A percentile compares a stretch with the other conserved stretches of the same genome.
Conservation (phyloP, 2,329 filamentous ascomycete genomes). For the Xylaria hypoxylon region DNA sequence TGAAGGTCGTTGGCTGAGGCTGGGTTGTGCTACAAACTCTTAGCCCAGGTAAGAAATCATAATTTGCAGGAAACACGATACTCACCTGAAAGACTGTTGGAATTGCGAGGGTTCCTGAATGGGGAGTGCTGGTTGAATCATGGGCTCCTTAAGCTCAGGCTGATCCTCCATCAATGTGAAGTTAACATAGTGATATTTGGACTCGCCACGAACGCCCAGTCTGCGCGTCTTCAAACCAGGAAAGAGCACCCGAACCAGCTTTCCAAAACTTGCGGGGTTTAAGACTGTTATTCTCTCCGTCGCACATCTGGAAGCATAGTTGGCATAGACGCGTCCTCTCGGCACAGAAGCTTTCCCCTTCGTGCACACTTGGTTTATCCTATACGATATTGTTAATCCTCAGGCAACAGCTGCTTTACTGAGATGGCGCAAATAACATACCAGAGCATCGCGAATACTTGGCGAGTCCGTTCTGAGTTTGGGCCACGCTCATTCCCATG, state of each 20-base stretch:
- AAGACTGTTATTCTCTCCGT: conserved; percentile 93
- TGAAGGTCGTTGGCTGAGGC: conserved; percentile 46
- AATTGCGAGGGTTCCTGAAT: conserved; percentile 62
- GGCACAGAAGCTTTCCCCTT: conserved; percentile 88
- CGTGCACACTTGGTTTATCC: conserved; percentile 79
- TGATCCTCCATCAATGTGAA: conserved; percentile 71
- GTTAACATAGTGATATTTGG: conserved; percentile 95
- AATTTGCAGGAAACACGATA: conserved; percentile 21
- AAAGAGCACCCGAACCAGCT: conserved; percentile 95
- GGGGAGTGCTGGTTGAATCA: conserved; percentile 60
- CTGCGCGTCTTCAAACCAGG: conserved; percentile 93
- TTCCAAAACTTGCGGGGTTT: conserved; percentile 97
- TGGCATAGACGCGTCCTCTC: conserved; percentile 91
- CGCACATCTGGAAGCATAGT: conserved; percentile 92
- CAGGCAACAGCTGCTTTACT: background rate
- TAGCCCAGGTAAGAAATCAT: conserved; percentile 23
- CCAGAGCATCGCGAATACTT: conserved; percentile 92
- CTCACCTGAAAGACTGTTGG: conserved; percentile 64
- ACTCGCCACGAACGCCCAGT: conserved; percentile 93
- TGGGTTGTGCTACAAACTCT: conserved; percentile 51
- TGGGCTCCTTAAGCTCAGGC: conserved; percentile 59
- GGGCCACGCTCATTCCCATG: conserved; percentile 83
- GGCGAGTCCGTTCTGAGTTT: conserved; percentile 84
- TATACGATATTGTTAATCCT: conserved; percentile 54
- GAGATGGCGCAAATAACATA: conserved; percentile 56